Conservation (phyloP, 345 rosid genomes). For the Pugionium cornutum region DNA sequence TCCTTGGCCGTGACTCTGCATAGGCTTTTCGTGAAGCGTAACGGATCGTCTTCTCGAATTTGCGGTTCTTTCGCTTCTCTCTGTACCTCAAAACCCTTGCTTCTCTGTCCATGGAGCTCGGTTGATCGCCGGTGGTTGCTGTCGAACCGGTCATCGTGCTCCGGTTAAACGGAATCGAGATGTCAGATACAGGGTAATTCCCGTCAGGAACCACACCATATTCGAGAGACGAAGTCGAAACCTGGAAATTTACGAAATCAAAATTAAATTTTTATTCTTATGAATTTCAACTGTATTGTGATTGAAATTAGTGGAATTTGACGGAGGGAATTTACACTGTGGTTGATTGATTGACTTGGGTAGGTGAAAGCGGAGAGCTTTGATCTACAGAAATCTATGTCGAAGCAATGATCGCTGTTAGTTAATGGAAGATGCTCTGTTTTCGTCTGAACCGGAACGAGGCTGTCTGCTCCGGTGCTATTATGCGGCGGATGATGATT, state of each 20-base stretch:
- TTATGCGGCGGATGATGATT: conserved; percentile 45
- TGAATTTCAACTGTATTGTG: background rate
- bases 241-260: conserved; percentile 43
- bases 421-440: conserved; percentile 41
- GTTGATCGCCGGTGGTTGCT: conserved; percentile 28
- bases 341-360: conserved; percentile 48
- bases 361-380: conserved; percentile 55
- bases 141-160: conserved; percentile 32
- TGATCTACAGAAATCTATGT: conserved; percentile 56
- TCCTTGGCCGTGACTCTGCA: conserved; percentile 90
- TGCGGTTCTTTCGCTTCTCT: conserved; percentile 94
- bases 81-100: conserved; percentile 93
- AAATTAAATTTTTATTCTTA: background rate
- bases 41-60: conserved; percentile 94
- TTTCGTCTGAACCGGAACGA: conserved; percentile 74
- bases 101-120: conserved; percentile 57
- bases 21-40: conserved; percentile 94
- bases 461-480: conserved; percentile 59
- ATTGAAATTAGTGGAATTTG: background rate
- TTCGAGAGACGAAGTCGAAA: conserved; percentile 79
- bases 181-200: conserved; percentile 56
- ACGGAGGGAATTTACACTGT: conserved; percentile 49
- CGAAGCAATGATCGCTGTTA: conserved; percentile 52
- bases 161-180: conserved; percentile 55
- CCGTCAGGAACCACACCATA: conserved; percentile 93